Conservation (phyloP, 2,329 filamentous ascomycete species). For the Cladosporium halotolerans region DNA sequence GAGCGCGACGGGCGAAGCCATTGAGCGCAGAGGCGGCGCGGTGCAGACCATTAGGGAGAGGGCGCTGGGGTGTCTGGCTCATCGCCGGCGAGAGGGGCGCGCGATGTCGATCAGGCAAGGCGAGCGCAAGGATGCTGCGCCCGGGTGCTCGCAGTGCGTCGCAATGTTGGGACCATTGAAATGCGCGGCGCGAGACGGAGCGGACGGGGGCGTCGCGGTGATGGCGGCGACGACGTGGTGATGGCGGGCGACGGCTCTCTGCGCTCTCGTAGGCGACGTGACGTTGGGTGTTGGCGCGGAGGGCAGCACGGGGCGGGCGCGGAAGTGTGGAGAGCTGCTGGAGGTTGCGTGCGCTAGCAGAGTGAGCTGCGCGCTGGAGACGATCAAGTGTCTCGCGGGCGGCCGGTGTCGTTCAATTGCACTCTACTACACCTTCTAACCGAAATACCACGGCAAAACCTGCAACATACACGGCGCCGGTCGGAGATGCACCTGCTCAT, state of each 20-base stretch:
- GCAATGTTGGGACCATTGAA: slow-evolving; percentile 19
- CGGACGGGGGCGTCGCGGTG: slow-evolving; percentile 15
- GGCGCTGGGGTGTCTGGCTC: slow-evolving; percentile 35
- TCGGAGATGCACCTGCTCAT: slow-evolving; percentile 6
- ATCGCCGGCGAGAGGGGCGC: slow-evolving; percentile 19
- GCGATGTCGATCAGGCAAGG: slow-evolving; percentile 7
- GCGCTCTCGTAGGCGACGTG: neutral
- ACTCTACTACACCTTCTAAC: too few relatives aligned
- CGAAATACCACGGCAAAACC: too few relatives aligned
- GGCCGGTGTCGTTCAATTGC: too few relatives aligned
- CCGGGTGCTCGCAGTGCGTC: slow-evolving; percentile 9
- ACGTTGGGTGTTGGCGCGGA: neutral
- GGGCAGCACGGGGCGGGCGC: too few relatives aligned
- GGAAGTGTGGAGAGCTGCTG: too few relatives aligned
- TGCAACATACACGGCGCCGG: too few relatives aligned
- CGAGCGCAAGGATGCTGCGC: slow-evolving; percentile 12
- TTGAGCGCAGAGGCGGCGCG: slow-evolving; percentile 31
- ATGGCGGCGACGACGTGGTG: slow-evolving; percentile 12
- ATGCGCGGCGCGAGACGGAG: slow-evolving; percentile 11
- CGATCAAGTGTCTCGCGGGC: too few relatives aligned
- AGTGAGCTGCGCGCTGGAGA: too few relatives aligned
- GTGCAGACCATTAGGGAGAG: slow-evolving; percentile 34
- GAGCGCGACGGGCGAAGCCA: slow-evolving; percentile 35
- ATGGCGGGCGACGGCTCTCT: slow-evolving; percentile 3
- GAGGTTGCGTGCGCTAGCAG: too few relatives aligned